Evolutionary conservation across 306 rosid genomes (phyloP).

Genomic region (Trichosanthes truncata): DNA sequence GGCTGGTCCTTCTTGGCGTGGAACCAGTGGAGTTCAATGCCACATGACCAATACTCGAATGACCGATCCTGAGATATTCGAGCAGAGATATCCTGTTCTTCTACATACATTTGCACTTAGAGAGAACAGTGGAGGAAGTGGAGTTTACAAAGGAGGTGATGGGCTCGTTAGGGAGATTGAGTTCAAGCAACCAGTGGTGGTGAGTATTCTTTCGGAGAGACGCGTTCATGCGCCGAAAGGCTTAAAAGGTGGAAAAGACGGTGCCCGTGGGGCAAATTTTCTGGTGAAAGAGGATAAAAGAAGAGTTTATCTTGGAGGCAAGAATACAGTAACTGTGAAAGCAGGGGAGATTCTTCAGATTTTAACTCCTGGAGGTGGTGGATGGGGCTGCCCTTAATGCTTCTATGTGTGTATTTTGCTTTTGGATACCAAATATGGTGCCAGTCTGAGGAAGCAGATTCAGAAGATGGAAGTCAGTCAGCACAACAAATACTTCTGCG

Average conservation of each 20-base stretch:
- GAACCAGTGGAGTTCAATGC: constrained; percentile 86
- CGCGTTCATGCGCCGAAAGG: constrained; percentile 92
- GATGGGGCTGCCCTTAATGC: constrained; percentile 56
- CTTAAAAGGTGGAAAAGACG: constrained; percentile 62
- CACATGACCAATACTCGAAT: constrained; percentile 96
- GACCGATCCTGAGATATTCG: constrained; percentile 91
- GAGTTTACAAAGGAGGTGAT: constrained; percentile 71
- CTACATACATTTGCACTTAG: constrained; percentile 68
- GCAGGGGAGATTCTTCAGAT: constrained; percentile 82
- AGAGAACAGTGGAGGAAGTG: constrained; percentile 73
- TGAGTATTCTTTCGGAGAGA: constrained; percentile 90
- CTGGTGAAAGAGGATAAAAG: constrained; percentile 57
- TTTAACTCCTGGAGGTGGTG: constrained; percentile 94
- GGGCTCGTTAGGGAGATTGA: constrained; percentile 87
- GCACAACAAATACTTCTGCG: constrained; percentile 63
- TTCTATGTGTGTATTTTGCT: background rate
- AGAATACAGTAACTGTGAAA: constrained; percentile 53
- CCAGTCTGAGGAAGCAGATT: constrained; percentile 59
- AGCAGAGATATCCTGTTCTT: constrained; percentile 84
- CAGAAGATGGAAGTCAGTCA: constrained; percentile 80
- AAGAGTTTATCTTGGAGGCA: constrained; percentile 73
- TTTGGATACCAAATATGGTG: background rate
- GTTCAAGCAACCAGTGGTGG: constrained; percentile 53
- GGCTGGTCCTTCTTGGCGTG: constrained; percentile 91
- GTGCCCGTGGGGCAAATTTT: constrained; percentile 76